Evolutionary conservation across 495 filamentous ascomycete genomes (phyloP).

Genomic region (Annulohypoxylon stygium): DNA sequence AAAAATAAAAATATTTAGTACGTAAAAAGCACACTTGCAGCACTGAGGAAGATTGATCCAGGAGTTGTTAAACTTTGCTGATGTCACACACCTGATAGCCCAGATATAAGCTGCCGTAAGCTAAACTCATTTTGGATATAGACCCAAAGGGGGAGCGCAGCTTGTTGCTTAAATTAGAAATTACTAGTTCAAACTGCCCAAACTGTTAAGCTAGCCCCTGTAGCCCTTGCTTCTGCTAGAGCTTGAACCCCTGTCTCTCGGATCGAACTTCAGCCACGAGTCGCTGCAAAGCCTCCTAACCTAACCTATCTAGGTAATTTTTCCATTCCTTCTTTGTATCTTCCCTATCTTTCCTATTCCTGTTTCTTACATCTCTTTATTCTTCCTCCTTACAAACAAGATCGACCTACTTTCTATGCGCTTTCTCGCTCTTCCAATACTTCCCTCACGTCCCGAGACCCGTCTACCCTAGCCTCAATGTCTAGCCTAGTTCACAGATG

Average conservation of each 20-base stretch:
- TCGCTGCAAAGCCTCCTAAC: neutral
- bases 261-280: neutral
- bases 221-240: too few species aligned
- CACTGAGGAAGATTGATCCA: too few species aligned
- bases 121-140: neutral
- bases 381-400: constrained; percentile 1
- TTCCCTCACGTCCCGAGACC: too few species aligned
- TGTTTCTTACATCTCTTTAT: too few species aligned
- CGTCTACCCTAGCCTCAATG: too few species aligned
- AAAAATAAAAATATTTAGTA: too few species aligned
- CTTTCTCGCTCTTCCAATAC: too few species aligned
- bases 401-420: neutral
- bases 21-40: too few species aligned
- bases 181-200: neutral
- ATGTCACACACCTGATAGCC: too few species aligned
- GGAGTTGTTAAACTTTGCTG: neutral
- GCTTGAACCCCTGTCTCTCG: neutral
- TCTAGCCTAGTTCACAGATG: too few species aligned
- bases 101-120: neutral
- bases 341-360: too few species aligned
- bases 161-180: constrained; percentile 20
- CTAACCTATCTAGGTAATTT: neutral
- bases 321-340: neutral
- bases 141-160: neutral
- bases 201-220: neutral